A percentile compares a stretch with the other conserved stretches of the same genome.
Evolutionary conservation across 2,329 filamentous ascomycete species (phyloP).

Genomic region (Phaeosphaeria sp.): DNA sequence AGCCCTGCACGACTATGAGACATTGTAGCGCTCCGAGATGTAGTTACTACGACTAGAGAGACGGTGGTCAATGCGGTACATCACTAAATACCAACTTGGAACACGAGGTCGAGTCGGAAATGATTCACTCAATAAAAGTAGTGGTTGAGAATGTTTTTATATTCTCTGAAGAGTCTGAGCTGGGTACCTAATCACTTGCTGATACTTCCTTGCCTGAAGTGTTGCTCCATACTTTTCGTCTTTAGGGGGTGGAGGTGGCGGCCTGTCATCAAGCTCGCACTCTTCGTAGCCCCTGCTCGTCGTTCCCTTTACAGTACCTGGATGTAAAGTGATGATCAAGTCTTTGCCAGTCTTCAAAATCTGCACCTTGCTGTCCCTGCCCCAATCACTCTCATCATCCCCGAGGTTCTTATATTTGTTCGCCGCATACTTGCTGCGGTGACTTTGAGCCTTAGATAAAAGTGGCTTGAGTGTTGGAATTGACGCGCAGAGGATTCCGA

Average conservation of each 20-base stretch:
- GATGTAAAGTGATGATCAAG: constrained; percentile 18
- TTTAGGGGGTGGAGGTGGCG: constrained; percentile 28
- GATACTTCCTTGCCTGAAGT: not conserved
- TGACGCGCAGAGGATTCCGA: constrained; percentile 88
- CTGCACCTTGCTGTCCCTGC: constrained; percentile 5
- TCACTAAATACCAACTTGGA: no score
- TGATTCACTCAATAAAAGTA: no score
- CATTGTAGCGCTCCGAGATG: no score
- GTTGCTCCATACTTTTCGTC: constrained; percentile 11
- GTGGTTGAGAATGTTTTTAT: not conserved
- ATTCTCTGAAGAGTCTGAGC: constrained; percentile 11
- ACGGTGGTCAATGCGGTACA: no score
- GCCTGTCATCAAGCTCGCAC: constrained; percentile 14
- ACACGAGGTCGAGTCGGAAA: no score
- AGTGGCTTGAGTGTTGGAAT: constrained; percentile 87
- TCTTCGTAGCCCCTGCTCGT: constrained; percentile 6
- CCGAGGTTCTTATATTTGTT: constrained; percentile 6
- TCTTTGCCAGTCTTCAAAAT: constrained; percentile 18
- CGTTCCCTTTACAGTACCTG: constrained; percentile 6
- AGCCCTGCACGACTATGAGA: no score
- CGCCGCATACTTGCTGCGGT: constrained; percentile 20
- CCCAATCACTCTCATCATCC: constrained; percentile 1
- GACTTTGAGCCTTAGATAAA: constrained; percentile 24
- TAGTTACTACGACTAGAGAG: no score
- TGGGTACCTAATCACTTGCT: constrained; percentile 6